phyloP scores from a whole-genome alignment of 306 rosid species.

The Erythrophleum fordii region DNA sequence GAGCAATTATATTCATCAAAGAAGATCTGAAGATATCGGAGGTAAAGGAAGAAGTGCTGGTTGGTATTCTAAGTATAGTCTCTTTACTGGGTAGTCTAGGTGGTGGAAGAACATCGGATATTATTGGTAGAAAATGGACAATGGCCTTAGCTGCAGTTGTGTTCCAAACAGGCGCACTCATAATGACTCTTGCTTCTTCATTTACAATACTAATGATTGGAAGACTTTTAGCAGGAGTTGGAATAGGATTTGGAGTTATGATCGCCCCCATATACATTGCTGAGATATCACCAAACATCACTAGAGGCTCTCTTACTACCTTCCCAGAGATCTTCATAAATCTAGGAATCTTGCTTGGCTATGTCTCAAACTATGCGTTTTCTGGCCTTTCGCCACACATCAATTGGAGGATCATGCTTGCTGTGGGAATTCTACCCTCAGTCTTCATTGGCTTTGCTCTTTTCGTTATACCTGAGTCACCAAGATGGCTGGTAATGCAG shows the following conservation, averaged over 20 bases:
- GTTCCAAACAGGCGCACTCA: constrained; percentile 66
- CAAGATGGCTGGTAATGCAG: constrained; percentile 79
- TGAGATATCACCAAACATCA: constrained; percentile 75
- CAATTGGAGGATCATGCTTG: constrained; percentile 89
- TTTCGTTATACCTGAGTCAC: constrained; percentile 81
- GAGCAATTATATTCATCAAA: constrained; percentile 78
- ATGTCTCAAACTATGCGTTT: constrained; percentile 76
- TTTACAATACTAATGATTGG: constrained; percentile 65
- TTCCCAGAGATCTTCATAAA: constrained; percentile 84
- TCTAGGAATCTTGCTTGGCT: constrained; percentile 75
- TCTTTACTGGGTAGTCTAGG: constrained; percentile 79
- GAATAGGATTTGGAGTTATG: constrained; percentile 80
- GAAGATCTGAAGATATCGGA: constrained; percentile 82
- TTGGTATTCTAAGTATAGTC: constrained; percentile 77
- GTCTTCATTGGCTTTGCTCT: constrained; percentile 77
- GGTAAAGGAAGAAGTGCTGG: constrained; percentile 70
- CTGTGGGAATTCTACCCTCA: constrained; percentile 80
- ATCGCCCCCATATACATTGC: constrained; percentile 80
- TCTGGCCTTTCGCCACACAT: constrained; percentile 72
- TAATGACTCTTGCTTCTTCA: constrained; percentile 74
- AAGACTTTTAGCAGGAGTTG: constrained; percentile 77
- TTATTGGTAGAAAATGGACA: constrained; percentile 81
- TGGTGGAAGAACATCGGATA: constrained; percentile 79
- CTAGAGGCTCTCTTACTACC: constrained; percentile 75
- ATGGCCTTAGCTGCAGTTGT: constrained; percentile 74